Base-by-base conservation (phyloP, 108 stramenopile species). In the Fragilaria radians region DNA sequence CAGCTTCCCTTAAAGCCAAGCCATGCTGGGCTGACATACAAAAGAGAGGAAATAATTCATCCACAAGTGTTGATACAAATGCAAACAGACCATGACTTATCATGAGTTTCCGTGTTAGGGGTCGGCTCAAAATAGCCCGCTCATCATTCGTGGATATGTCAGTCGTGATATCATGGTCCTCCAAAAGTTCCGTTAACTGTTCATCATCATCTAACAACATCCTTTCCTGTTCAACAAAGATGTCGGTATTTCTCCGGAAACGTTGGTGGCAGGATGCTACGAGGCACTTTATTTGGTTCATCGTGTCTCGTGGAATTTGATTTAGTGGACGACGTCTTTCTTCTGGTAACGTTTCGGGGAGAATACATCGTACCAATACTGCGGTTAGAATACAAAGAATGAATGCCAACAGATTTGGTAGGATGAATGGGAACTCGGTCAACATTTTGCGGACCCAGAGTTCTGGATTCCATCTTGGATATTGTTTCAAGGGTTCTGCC, bases 11-110 rank as follows among this genome's bases (percentile, higher is more conserved):
- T 48, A 88, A 31, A 9, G 65, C 78, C 46, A 82, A 53, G 7
- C 86, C 86, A 59, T 72, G 71, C 7, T 50, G 34, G 46, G 61
- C 54, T 32, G 82, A 78, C 23, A 88, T 81, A 54, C 79, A 80
- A 61, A 70, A 88, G 0, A 88, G 66, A 1, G 86, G 86, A 63
- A 88, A 83, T n/a, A 59, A 56, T 65, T 88, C 86, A 51, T 72
- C 78, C 0, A 80, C 51, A 18, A 49, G 42, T n/a, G 78, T 57
- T 5, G 65, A 52, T 18, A 67, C 53, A 51, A 88, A 80, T 0
- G 86, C 77, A 47, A 65, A 78, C 2, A 67, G 32, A 82, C 86
- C 83, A 47, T 88, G 83, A 2, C 58, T 67, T 9, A 79, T 56
- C 26, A 80, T 46, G 59, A 74, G 78, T 48, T 25, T 21, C n/a